Conservation (phyloP, 495 filamentous ascomycete species). For the Aspergillus campestris region DNA sequence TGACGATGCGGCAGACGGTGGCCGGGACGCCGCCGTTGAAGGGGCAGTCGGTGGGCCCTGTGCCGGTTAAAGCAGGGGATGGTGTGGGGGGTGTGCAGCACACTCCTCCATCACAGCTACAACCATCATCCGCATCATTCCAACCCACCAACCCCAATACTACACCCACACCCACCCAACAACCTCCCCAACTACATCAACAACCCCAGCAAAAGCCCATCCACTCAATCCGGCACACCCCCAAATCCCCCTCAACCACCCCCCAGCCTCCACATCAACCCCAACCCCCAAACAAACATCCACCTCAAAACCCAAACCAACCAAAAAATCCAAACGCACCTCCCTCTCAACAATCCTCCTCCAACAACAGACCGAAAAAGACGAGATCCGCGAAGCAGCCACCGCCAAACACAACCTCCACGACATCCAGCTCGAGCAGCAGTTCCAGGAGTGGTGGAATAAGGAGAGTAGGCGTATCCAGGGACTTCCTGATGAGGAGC, state of each 20-base stretch:
- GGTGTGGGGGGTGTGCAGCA: too few species aligned
- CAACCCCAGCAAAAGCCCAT: conserved; percentile 11
- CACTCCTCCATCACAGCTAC: conserved; percentile 13
- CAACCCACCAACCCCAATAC: conserved; percentile 28
- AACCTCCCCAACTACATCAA: conserved; percentile 33
- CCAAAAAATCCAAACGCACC: conserved; percentile 52
- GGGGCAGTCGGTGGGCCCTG: too few species aligned
- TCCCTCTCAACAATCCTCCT: conserved; percentile 83
- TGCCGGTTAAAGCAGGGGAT: too few species aligned
- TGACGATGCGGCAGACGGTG: conserved; percentile 57
- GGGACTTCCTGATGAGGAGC: conserved; percentile 49
- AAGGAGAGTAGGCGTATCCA: conserved; percentile 67
- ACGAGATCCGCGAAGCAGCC: conserved; percentile 68
- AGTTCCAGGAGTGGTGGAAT: conserved; percentile 98
- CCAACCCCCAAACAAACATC: conserved; percentile 59
- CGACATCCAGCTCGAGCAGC: conserved; percentile 93
- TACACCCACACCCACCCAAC: conserved; percentile 38
- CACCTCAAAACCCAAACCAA: conserved; percentile 78
- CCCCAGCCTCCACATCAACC: conserved; percentile 32
- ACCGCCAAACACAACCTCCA: conserved; percentile 74
- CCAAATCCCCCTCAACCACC: conserved; percentile 34
- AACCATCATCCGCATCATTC: conserved; percentile 8
- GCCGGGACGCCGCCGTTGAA: conserved; percentile 39
- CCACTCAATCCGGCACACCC: conserved; percentile 42
- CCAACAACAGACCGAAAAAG: conserved; percentile 78